Base-by-base conservation (phyloP, 2,329 filamentous ascomycete species). In the Scytalidium lignicola region DNA sequence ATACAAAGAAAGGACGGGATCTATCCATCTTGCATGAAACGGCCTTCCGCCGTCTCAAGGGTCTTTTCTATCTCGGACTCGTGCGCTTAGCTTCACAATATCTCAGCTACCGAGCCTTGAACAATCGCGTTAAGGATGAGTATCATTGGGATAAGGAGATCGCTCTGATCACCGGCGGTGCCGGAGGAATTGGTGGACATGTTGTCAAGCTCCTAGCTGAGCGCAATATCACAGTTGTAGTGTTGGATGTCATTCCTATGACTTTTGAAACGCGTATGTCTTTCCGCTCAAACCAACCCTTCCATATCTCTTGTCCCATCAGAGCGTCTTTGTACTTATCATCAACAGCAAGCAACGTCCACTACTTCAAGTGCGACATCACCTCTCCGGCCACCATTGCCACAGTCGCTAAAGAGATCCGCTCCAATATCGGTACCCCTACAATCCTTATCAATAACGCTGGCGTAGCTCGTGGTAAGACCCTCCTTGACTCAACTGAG, bases 401-500 rank as follows among this genome's bases (percentile, higher is more conserved):
- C 6, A 63, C 68, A 2, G 74, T 75, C 5, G 82, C 80, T 1
- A 59, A 71, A 12, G 60, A 69, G 3, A 75, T 89, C 59, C 74
- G 78, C 46, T 63, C 66, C 23, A 64, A 75, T 12, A 70, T 87
- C 49, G 85, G 85, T 49, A 61, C 78, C 44, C 86, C 85, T 0
- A 88, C 84, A 0, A 71, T 90, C 52, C 71, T 90, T 3, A 83
- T 88, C 69, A 86, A 87, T 70, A 88, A 88, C 60, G 85, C 85
- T 8, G 85, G 84, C 52, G 75, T 85, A 22, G 78, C 73, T 15
- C 75, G 75, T 49, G 82, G 82, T 52, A 79, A 80, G 55, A 76
- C 74, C 4, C 75, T 90, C 54, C 73, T 89, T 43, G 73, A 77
- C 22, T 65, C 74, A 19, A 74, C 74, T 1, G 78, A 83, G 46